A percentile compares a stretch with the other conserved stretches of the same genome.
phyloP scores from a whole-genome alignment of 2,329 filamentous ascomycete genomes.

The Nakataea oryzae region DNA sequence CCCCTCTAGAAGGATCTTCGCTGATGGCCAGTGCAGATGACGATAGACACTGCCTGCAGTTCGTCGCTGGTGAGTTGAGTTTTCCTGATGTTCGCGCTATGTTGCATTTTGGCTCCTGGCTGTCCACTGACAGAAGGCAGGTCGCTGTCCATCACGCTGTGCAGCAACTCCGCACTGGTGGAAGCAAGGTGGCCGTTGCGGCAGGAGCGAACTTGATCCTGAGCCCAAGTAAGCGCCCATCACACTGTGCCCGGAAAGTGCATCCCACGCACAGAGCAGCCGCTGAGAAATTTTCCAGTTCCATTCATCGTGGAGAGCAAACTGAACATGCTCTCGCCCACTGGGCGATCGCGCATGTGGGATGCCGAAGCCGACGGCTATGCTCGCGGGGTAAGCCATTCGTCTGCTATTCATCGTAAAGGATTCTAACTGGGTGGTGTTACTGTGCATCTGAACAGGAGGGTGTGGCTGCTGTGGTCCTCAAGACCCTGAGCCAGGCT shows the following conservation, averaged over 20 bases:
- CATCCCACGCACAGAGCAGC: not conserved
- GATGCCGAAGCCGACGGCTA: conserved; percentile 38
- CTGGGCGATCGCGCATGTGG: conserved; percentile 27
- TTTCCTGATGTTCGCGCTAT: no score
- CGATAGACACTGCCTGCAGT: conserved; percentile 1
- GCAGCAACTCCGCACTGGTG: not conserved
- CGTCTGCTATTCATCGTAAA: no score
- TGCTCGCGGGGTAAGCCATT: conserved; percentile 24
- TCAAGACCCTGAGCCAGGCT: conserved; percentile 35
- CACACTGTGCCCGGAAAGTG: not conserved
- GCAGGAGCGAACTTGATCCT: not conserved
- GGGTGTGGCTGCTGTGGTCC: conserved; percentile 31
- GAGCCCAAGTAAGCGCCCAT: not conserved
- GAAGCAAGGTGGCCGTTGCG: not conserved
- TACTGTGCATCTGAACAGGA: conserved; percentile 20
- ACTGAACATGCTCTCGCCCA: conserved; percentile 25
- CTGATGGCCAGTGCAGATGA: conserved; percentile 3
- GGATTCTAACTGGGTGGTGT: no score
- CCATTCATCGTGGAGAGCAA: conserved; percentile 20
- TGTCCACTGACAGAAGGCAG: no score
- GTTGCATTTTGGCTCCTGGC: no score
- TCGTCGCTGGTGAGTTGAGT: not conserved
- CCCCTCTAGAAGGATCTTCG: no score
- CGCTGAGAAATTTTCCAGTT: not conserved
- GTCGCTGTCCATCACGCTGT: not conserved